Conservation (phyloP, 176 grass and related monocot species). For the Dendrocalamus sinicus region DNA sequence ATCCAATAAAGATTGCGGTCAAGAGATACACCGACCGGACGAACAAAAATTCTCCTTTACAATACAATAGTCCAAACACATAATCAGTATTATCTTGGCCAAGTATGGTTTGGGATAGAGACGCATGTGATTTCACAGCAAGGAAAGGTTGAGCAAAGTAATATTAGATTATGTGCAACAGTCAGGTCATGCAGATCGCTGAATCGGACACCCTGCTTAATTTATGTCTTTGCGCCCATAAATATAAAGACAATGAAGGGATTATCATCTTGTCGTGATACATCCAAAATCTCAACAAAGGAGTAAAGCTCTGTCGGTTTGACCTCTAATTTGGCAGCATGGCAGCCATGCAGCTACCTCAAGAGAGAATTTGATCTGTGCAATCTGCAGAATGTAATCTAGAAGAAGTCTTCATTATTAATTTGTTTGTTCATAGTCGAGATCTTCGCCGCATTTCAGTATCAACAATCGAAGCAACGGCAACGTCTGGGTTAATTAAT, state of each 20-base stretch:
- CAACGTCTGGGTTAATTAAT: background rate
- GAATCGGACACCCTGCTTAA: constrained; percentile 14
- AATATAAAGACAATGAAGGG: background rate
- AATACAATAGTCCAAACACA: constrained; percentile 24
- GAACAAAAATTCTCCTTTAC: background rate
- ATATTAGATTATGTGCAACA: constrained; percentile 21
- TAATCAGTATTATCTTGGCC: background rate
- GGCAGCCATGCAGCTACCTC: background rate
- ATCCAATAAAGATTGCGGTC: background rate
- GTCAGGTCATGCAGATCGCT: constrained; percentile 45
- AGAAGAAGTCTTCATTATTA: background rate
- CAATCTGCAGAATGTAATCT: background rate
- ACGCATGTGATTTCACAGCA: background rate
- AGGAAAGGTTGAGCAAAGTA: constrained; percentile 43
- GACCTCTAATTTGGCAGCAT: constrained; percentile 45
- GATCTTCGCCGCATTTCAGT: constrained; percentile 20
- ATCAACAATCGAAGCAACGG: background rate
- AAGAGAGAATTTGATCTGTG: background rate
- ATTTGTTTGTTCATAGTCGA: background rate
- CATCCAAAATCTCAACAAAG: constrained; percentile 34
- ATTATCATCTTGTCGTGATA: background rate
- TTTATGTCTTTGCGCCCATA: background rate
- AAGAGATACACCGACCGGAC: background rate
- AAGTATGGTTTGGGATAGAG: background rate
- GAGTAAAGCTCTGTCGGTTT: constrained; percentile 37